Evolutionary conservation across 179 eudicot genomes (phyloP).

Genomic region (Kewa caespitosa): DNA sequence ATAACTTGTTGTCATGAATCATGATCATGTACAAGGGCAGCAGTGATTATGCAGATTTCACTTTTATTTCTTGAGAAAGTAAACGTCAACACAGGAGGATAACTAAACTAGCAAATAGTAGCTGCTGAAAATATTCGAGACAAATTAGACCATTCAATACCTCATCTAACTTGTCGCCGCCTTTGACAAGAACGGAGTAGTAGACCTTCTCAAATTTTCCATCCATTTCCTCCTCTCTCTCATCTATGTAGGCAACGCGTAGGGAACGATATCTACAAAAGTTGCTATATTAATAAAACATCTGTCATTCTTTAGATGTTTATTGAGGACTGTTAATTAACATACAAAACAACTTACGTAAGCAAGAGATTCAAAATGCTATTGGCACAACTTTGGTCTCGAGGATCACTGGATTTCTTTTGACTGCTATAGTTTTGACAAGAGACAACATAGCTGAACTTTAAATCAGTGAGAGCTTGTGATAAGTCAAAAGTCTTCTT

Average conservation of each 20-base stretch:
- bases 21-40: neutral
- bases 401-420: constrained; percentile 64
- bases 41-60: neutral
- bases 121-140: neutral
- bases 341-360: constrained; percentile 46
- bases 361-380: constrained; percentile 89
- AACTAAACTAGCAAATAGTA: constrained; percentile 3
- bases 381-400: constrained; percentile 69
- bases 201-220: constrained; percentile 68
- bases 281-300: constrained; percentile 16
- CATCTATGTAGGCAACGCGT: constrained; percentile 94
- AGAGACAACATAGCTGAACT: constrained; percentile 94
- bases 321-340: constrained; percentile 3
- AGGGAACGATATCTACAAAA: constrained; percentile 85
- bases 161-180: constrained; percentile 90
- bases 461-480: constrained; percentile 86
- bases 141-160: constrained; percentile 33
- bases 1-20: no score
- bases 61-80: neutral
- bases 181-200: constrained; percentile 95
- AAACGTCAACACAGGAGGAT: neutral
- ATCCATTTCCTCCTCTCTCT: constrained; percentile 61
- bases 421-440: constrained; percentile 94
- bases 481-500: constrained; percentile 52
- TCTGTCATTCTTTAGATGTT: neutral